A percentile compares a stretch with the other conserved stretches of the same genome.
Conservation (phyloP, 495 filamentous ascomycete genomes). For the Hyphodiscus hymeniophilus region DNA sequence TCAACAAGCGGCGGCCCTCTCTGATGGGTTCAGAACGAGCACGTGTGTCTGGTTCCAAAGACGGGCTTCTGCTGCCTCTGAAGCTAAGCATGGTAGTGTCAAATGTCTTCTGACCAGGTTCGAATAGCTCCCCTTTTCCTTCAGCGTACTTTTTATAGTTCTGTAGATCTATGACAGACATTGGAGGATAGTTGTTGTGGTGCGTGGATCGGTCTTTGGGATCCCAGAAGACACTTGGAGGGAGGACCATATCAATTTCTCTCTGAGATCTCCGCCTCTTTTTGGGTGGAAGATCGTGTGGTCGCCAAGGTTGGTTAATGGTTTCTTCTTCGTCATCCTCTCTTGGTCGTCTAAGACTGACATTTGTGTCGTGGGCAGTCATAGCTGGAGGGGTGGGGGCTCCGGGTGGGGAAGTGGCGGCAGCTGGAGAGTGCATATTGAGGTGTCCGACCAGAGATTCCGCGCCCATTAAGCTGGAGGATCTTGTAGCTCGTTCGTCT, state of each 20-base stretch:
- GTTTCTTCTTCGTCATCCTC: slow-evolving; percentile 6
- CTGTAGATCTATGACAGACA: slow-evolving; percentile 41
- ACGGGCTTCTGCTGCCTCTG: slow-evolving; percentile 15
- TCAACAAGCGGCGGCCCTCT: slow-evolving; percentile 13
- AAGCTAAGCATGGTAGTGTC: slow-evolving; percentile 21
- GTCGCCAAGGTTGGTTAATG: slow-evolving; percentile 10
- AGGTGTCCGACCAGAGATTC: slow-evolving; percentile 60
- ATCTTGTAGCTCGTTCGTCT: slow-evolving; percentile 23
- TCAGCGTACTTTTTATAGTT: slow-evolving; percentile 34
- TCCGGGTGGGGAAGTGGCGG: slow-evolving; percentile 18
- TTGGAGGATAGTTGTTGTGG: slow-evolving; percentile 46
- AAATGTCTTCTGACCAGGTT: slow-evolving; percentile 16
- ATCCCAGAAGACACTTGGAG: slow-evolving; percentile 42
- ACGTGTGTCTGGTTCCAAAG: slow-evolving; percentile 11
- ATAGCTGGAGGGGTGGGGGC: slow-evolving; percentile 4
- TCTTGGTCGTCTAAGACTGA: slow-evolving; percentile 18
- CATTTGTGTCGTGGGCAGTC: background rate
- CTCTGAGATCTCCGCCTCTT: slow-evolving; percentile 23
- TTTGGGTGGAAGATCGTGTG: slow-evolving; percentile 11
- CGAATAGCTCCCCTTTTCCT: slow-evolving; percentile 36
- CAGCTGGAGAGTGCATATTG: slow-evolving; percentile 52
- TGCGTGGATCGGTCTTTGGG: slow-evolving; percentile 37
- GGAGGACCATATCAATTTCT: slow-evolving; percentile 40
- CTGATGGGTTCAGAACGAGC: slow-evolving; percentile 19
- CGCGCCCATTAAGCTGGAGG: slow-evolving; percentile 53